Percentiles rank a stretch among this genome's conserved stretches.
Conservation (phyloP, 192 early-diverging fungal genomes). For the Coemansia sp. region DNA sequence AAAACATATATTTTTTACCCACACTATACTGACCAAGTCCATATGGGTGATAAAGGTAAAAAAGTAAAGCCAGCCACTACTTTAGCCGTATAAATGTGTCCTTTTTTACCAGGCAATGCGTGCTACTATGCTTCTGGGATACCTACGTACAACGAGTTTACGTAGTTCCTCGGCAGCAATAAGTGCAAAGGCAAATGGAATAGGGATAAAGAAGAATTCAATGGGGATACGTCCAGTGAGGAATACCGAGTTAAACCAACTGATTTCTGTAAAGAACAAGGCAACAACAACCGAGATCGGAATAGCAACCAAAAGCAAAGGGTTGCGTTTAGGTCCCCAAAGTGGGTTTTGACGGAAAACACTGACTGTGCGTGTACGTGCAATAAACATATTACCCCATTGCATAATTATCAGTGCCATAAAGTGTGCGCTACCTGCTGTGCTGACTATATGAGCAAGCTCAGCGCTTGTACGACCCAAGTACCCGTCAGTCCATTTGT, state of each 20-base stretch:
- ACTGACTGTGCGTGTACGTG: conserved; percentile 37
- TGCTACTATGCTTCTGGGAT: conserved; percentile 16
- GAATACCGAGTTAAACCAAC: conserved; percentile 49
- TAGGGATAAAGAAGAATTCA: conserved; percentile 4
- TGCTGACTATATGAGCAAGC: conserved; percentile 38
- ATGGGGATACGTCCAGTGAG: conserved; percentile 51
- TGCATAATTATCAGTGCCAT: conserved; percentile 47
- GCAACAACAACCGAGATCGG: conserved; percentile 30
- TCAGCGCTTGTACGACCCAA: conserved; percentile 50
- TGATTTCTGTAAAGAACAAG: conserved; percentile 27
- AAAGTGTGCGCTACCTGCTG: conserved; percentile 39
- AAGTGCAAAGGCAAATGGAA: neutral
- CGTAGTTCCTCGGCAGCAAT: neutral
- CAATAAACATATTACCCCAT: conserved; percentile 52
- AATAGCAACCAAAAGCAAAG: conserved; percentile 27
- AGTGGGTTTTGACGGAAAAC: conserved; percentile 46
- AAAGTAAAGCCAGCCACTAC: neutral
- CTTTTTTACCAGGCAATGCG: conserved; percentile 23
- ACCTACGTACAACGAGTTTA: neutral
- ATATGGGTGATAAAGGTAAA: neutral
- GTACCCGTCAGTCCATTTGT: conserved; percentile 55
- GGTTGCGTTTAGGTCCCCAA: conserved; percentile 41
- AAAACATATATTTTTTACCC: too few relatives aligned
- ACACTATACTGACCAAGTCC: neutral
- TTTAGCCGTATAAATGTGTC: neutral